These are phyloP conservation scores for Neopestalotiopsis sp. DNA, from an alignment of 2,329 filamentous ascomycete species.

Conservation along the genomic window DNA sequence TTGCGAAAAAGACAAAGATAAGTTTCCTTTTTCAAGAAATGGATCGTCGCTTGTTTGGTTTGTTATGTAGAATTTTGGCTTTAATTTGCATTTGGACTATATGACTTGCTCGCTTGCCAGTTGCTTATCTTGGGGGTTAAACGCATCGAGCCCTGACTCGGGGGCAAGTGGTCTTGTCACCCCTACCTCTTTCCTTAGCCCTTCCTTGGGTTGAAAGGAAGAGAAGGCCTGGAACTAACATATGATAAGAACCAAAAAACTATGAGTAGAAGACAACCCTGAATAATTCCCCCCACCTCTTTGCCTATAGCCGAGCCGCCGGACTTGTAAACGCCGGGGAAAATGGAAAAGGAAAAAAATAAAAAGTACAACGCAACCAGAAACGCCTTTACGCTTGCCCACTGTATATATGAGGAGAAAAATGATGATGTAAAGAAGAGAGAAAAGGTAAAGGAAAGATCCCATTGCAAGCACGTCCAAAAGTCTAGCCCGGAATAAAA, in stretches of 20 bases:
- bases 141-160: neutral
- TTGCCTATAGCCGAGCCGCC: neutral
- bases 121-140: neutral
- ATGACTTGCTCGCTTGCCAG: no score
- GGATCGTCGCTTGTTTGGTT: neutral
- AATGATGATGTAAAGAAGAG: neutral
- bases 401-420: no score
- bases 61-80: neutral
- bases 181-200: neutral
- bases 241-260: no score
- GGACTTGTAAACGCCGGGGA: neutral
- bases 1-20: neutral
- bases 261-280: neutral
- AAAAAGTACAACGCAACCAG: neutral
- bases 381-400: constrained; percentile 1
- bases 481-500: no score
- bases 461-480: neutral
- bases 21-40: neutral
- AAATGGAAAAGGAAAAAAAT: neutral
- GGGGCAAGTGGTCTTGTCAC: neutral
- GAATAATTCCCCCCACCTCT: neutral
- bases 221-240: no score
- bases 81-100: neutral
- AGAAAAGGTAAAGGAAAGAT: neutral
- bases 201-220: neutral